Conservation (phyloP, 1,284 basidiomycete species). For the Tilletia horrida region DNA sequence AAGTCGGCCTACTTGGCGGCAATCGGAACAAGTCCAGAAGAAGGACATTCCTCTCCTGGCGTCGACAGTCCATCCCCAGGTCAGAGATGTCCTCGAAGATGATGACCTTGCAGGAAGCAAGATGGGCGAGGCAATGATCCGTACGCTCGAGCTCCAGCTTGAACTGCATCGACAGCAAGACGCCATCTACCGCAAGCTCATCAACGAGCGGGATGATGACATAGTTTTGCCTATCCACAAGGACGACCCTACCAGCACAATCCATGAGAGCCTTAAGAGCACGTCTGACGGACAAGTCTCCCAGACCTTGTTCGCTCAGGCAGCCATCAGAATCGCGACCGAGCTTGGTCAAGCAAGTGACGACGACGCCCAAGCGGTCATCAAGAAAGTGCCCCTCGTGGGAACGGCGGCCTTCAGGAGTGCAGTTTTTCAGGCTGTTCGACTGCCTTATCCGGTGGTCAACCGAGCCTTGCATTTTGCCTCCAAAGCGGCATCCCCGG, state of each 20-base stretch:
- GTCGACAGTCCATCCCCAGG: constrained; percentile 10
- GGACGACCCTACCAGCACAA: no score
- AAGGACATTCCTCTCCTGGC: constrained; percentile 12
- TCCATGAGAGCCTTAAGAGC: no score
- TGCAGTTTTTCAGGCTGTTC: neutral
- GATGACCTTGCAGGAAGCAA: neutral
- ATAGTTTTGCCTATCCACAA: neutral
- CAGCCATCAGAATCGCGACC: constrained; percentile 11
- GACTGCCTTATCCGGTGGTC: neutral
- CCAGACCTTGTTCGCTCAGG: constrained; percentile 13
- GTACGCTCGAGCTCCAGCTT: constrained; percentile 11
- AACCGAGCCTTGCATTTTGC: neutral
- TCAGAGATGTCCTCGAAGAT: constrained; percentile 11
- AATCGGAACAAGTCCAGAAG: no score
- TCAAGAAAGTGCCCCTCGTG: neutral
- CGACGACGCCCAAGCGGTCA: neutral
- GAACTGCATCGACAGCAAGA: constrained; percentile 13
- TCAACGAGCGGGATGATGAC: neutral
- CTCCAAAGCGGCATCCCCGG: neutral
- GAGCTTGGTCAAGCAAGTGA: constrained; percentile 10
- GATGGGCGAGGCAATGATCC: constrained; percentile 12
- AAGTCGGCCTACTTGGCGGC: no score
- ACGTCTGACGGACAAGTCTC: neutral
- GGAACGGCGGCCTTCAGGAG: neutral
- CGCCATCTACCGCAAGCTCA: neutral